phyloP scores from a whole-genome alignment of 202 grass and related monocot species.

The Alloteropsis angusta region DNA sequence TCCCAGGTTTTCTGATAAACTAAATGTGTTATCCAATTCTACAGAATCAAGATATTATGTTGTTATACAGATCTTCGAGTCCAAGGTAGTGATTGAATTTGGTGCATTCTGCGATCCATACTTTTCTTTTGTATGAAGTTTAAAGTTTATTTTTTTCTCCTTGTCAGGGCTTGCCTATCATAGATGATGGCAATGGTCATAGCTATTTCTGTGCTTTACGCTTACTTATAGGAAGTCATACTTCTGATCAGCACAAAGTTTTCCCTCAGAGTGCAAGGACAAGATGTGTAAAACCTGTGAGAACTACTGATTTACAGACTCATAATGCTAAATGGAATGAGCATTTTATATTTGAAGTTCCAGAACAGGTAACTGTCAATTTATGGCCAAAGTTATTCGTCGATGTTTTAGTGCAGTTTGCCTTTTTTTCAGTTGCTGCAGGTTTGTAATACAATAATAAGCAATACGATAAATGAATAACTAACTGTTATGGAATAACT shows the following conservation, averaged over 20 bases:
- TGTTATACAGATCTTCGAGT: conserved; percentile 90
- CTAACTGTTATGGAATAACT: too few species aligned
- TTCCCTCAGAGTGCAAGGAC: conserved; percentile 99
- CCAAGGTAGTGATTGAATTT: conserved; percentile 48
- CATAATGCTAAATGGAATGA: conserved; percentile 83
- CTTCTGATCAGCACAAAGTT: conserved; percentile 81
- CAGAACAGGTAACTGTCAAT: conserved; percentile 54
- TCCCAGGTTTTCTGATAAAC: conserved; percentile 82
- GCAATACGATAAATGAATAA: neutral
- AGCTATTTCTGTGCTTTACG: conserved; percentile 95
- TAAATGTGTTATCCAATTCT: conserved; percentile 65
- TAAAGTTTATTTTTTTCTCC: conserved; percentile 15
- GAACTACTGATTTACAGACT: conserved; percentile 26
- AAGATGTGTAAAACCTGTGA: conserved; percentile 78
- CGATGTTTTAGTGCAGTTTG: neutral
- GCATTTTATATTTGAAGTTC: conserved; percentile 99
- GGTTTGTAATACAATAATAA: neutral
- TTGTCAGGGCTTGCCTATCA: conserved; percentile 66
- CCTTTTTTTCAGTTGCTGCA: neutral
- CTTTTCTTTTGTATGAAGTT: conserved; percentile 19
- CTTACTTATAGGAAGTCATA: conserved; percentile 67
- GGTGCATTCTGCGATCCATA: neutral
- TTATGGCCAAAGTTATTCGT: neutral
- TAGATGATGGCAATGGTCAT: conserved; percentile 89
- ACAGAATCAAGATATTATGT: conserved; percentile 88